phyloP scores from a whole-genome alignment of 2,329 filamentous ascomycete genomes.

The Ophiocordyceps camponoti-floridani region DNA sequence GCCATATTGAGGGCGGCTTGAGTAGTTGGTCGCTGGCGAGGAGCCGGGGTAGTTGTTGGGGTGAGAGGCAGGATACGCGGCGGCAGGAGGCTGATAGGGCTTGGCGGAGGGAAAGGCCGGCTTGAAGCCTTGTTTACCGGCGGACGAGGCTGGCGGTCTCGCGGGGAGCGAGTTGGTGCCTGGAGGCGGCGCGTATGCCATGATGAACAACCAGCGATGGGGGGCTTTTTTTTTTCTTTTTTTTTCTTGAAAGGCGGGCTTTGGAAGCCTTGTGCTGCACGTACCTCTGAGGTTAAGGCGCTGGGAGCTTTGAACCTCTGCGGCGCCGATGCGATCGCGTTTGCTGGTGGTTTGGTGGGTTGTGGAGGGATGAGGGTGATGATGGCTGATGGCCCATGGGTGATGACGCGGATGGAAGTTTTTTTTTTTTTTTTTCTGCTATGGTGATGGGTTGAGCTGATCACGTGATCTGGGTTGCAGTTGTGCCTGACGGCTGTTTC shows the following conservation, averaged over 20 bases:
- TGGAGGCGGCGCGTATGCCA: slow-evolving; percentile 80
- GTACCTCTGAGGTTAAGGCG: slow-evolving; percentile 32
- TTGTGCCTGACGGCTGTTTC: no score
- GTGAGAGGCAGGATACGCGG: slow-evolving; percentile 2
- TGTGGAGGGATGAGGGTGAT: no score
- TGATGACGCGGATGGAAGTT: no score
- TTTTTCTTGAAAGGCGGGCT: neutral
- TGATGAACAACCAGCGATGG: slow-evolving; percentile 38
- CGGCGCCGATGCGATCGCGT: no score
- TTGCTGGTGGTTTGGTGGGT: no score
- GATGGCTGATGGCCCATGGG: no score
- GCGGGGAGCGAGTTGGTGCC: slow-evolving; percentile 50
- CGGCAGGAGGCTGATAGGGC: slow-evolving; percentile 16
- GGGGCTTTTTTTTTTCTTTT: slow-evolving; percentile 1
- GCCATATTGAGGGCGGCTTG: neutral
- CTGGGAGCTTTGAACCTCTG: slow-evolving; percentile 12
- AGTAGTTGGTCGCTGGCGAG: neutral
- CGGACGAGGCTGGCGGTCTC: slow-evolving; percentile 17
- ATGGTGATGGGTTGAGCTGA: no score
- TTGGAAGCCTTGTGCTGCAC: slow-evolving; percentile 7
- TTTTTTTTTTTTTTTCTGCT: neutral
- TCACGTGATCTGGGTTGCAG: no score
- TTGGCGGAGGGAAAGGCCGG: slow-evolving; percentile 31
- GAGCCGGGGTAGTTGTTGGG: neutral
- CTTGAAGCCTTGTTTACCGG: slow-evolving; percentile 16